These are phyloP conservation scores for Rhodocollybia butyracea DNA, from an alignment of 768 basidiomycete genomes.

Conservation along the genomic window DNA sequence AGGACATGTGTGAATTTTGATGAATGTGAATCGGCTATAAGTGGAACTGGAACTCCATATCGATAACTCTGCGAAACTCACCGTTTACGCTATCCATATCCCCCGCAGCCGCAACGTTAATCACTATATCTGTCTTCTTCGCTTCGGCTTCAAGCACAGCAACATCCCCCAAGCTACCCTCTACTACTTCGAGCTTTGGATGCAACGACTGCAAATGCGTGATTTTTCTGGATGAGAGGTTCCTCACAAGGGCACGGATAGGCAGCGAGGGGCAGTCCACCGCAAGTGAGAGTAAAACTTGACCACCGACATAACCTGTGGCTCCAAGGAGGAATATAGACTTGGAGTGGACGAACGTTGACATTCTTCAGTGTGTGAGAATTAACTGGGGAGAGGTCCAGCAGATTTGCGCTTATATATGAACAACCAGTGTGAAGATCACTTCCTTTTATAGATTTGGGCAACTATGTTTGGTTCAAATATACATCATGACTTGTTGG, in stretches of 20 bases:
- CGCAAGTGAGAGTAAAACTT: constrained; percentile 32
- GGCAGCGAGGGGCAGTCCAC: constrained; percentile 28
- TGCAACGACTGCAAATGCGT: constrained; percentile 29
- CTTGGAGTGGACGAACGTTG: too few relatives aligned
- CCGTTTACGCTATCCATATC: constrained; percentile 30
- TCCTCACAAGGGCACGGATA: constrained; percentile 35
- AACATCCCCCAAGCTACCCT: constrained; percentile 35
- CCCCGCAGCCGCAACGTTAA: constrained; percentile 40
- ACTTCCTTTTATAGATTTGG: too few relatives aligned
- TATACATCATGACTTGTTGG: too few relatives aligned
- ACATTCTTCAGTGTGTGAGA: too few relatives aligned
- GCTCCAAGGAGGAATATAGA: constrained; percentile 42
- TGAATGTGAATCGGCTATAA: not conserved
- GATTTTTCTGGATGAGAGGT: constrained; percentile 25
- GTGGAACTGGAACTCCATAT: not conserved
- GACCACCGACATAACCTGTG: constrained; percentile 42
- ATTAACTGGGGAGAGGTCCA: too few relatives aligned
- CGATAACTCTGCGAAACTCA: constrained; percentile 16
- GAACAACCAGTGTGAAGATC: too few relatives aligned
- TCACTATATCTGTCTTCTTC: constrained; percentile 32
- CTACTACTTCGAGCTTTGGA: constrained; percentile 29
- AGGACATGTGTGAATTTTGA: not conserved
- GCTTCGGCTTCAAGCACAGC: constrained; percentile 31
- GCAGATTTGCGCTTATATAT: too few relatives aligned
- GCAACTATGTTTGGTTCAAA: too few relatives aligned